These are phyloP conservation scores for Ophiosphaerella herpotricha DNA, from an alignment of 2,329 filamentous ascomycete species.

Conservation along the genomic window DNA sequence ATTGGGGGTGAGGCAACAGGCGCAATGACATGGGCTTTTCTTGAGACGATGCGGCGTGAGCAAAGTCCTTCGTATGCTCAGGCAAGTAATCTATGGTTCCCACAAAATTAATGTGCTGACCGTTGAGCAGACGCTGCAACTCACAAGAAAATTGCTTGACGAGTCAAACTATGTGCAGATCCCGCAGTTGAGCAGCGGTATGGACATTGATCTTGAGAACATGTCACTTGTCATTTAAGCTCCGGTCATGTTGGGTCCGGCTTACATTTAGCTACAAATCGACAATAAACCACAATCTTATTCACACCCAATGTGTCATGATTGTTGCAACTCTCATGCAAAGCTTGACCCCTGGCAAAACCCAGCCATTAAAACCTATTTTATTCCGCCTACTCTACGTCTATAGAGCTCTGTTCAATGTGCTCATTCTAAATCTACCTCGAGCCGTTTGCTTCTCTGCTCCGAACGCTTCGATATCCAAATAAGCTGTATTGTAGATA, in stretches of 20 bases:
- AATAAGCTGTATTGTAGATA: no score
- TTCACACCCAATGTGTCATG: background rate
- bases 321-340: background rate
- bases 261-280: no score
- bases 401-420: no score
- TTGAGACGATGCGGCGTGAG: conserved; percentile 50
- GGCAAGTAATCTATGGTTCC: conserved; percentile 22
- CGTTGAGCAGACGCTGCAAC: conserved; percentile 40
- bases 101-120: background rate
- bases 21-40: conserved; percentile 56
- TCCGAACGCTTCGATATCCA: no score
- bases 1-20: conserved; percentile 52
- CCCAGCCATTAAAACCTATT: no score
- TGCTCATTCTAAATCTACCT: no score
- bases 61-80: conserved; percentile 47
- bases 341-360: no score
- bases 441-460: no score
- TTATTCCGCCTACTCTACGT: no score
- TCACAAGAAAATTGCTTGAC: conserved; percentile 46
- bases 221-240: conserved; percentile 33
- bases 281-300: no score
- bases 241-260: background rate
- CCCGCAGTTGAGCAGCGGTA: conserved; percentile 50
- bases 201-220: conserved; percentile 49
- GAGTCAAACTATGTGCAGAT: conserved; percentile 50